Evolutionary conservation across 108 stramenopile species (phyloP).

Genomic region (Epithemia pelagica): DNA sequence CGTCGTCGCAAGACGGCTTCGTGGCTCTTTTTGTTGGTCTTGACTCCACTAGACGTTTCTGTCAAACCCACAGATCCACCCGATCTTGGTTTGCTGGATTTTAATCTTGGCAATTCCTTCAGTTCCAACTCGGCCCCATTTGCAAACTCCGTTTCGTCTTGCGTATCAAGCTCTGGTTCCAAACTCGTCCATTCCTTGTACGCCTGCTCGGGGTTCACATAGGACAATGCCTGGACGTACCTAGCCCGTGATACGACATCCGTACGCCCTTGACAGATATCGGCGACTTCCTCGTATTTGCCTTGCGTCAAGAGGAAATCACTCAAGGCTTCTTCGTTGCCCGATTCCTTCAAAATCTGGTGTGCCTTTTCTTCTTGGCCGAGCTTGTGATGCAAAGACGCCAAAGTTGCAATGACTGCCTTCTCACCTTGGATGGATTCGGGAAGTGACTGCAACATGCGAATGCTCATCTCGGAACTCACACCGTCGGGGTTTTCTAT

Average conservation of each 20-base stretch:
- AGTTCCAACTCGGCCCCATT: constrained; percentile 57
- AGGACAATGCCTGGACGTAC: constrained; percentile 55
- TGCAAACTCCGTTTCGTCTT: constrained; percentile 8
- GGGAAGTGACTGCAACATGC: constrained; percentile 50
- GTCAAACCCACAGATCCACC: constrained; percentile 6
- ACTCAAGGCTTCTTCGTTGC: constrained; percentile 13
- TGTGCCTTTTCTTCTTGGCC: constrained; percentile 19
- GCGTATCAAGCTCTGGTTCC: constrained; percentile 2
- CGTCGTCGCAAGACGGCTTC: constrained; percentile 63
- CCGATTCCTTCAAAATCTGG: constrained; percentile 9
- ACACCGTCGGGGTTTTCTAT: not conserved
- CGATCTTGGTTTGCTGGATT: constrained; percentile 12
- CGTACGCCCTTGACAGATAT: constrained; percentile 29
- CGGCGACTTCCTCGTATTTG: constrained; percentile 46
- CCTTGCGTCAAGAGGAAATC: constrained; percentile 44
- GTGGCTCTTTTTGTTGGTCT: constrained; percentile 24
- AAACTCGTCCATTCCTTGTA: constrained; percentile 11
- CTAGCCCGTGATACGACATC: constrained; percentile 11
- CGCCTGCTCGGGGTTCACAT: constrained; percentile 37
- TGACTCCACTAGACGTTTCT: not conserved
- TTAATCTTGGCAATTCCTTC: constrained; percentile 56
- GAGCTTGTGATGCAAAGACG: constrained; percentile 27
- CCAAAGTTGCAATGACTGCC: constrained; percentile 49
- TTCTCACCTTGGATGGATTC: constrained; percentile 37
- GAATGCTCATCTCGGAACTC: constrained; percentile 8